Conservation (phyloP, 1,284 basidiomycete genomes). For the Cutaneotrichosporon mucoides region DNA sequence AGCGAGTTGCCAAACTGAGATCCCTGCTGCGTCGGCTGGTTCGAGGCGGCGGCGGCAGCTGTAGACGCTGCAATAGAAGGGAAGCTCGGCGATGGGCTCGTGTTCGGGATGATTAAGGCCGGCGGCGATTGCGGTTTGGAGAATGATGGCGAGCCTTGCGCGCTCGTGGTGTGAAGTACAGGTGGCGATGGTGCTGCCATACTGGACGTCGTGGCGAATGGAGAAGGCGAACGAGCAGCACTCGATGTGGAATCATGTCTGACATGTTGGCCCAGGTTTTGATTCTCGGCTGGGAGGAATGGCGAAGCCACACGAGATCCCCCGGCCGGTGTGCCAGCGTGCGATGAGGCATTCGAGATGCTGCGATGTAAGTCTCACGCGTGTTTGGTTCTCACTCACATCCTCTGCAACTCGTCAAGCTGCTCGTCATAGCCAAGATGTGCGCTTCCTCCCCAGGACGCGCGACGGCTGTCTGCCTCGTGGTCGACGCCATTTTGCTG, state of each 20-base stretch:
- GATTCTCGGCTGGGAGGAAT: slow-evolving; percentile 10
- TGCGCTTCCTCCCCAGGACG: slow-evolving; percentile 13
- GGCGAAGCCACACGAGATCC: slow-evolving; percentile 18
- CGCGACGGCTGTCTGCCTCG: slow-evolving; percentile 9
- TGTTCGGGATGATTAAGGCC: slow-evolving; percentile 44
- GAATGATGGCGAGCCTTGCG: slow-evolving; percentile 33
- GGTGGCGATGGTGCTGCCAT: slow-evolving; percentile 25
- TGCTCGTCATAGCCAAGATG: slow-evolving; percentile 23
- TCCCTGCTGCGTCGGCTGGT: background rate
- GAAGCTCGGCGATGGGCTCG: slow-evolving; percentile 33
- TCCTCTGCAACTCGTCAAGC: slow-evolving; percentile 35
- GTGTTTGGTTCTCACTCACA: slow-evolving; percentile 28
- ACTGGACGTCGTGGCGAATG: slow-evolving; percentile 21
- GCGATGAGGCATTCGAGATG: slow-evolving; percentile 29
- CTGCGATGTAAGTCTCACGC: slow-evolving; percentile 10
- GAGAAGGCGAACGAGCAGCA: slow-evolving; percentile 26
- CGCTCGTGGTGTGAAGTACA: slow-evolving; percentile 18
- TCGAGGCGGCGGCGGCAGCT: background rate
- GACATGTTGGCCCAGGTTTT: background rate
- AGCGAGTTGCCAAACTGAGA: slow-evolving; percentile 24
- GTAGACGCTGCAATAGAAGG: background rate
- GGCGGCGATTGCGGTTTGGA: slow-evolving; percentile 48
- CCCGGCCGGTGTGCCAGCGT: slow-evolving; percentile 14
- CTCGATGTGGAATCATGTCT: slow-evolving; percentile 19
- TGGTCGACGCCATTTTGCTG: slow-evolving; percentile 1